A percentile compares a stretch with the other conserved stretches of the same genome.
phyloP scores from a whole-genome alignment of 2,329 filamentous ascomycete genomes.

The Pyrenochaeta sp. region DNA sequence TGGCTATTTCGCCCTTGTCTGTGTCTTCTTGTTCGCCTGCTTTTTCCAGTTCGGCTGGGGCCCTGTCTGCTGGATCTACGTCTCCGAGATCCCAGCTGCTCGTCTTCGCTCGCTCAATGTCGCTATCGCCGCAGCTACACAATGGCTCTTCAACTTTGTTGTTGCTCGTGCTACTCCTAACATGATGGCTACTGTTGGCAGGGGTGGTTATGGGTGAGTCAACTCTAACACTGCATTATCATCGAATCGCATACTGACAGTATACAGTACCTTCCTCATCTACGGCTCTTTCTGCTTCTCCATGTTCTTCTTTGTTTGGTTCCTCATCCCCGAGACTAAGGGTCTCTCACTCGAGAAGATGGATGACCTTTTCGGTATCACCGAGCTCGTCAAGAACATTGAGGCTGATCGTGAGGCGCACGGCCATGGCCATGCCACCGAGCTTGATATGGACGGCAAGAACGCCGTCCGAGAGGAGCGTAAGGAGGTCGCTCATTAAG shows the following conservation, averaged over 20 bases:
- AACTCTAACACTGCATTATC: conserved; percentile 44
- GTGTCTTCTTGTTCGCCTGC: conserved; percentile 75
- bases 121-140: conserved; percentile 65
- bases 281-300: conserved; percentile 71
- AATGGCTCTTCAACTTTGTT: conserved; percentile 79
- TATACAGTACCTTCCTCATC: conserved; percentile 71
- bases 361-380: conserved; percentile 72
- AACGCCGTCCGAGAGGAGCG: conserved; percentile 35
- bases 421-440: conserved; percentile 20
- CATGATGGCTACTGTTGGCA: conserved; percentile 68
- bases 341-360: conserved; percentile 70
- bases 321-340: conserved; percentile 78
- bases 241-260: conserved; percentile 10
- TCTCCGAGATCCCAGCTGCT: conserved; percentile 74
- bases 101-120: conserved; percentile 73
- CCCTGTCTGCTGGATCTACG: conserved; percentile 76
- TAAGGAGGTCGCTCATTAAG: conserved; percentile 32
- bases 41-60: conserved; percentile 72
- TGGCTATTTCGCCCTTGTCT: conserved; percentile 74
- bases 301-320: conserved; percentile 73
- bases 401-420: conserved; percentile 43
- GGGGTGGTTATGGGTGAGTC: conserved; percentile 58
- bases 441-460: conserved; percentile 44
- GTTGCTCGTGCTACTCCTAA: conserved; percentile 72
- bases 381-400: conserved; percentile 54